phyloP scores from a whole-genome alignment of 208 protist genomes.

The Zelonia costaricensis region DNA sequence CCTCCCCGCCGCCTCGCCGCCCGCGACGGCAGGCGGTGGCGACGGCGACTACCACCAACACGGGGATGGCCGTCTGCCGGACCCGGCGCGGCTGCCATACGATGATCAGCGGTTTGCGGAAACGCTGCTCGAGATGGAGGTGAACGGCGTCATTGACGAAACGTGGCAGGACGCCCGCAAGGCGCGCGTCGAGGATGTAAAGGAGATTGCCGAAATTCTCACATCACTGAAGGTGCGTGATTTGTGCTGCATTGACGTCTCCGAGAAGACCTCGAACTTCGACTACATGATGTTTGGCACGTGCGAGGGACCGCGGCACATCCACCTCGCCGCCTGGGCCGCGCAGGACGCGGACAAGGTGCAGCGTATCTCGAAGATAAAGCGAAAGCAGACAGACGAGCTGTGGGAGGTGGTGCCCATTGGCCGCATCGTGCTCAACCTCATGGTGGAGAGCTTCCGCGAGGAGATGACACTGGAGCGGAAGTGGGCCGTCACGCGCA shows the following conservation, averaged over 20 bases:
- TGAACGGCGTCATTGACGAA: slow-evolving; percentile 88
- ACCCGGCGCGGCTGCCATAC: slow-evolving; percentile 57
- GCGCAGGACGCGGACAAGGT: slow-evolving; percentile 82
- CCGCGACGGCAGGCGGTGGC: no score
- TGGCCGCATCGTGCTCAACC: slow-evolving; percentile 86
- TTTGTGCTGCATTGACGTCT: slow-evolving; percentile 85
- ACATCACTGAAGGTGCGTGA: slow-evolving; percentile 76
- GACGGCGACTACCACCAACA: no score
- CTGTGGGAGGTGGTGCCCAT: slow-evolving; percentile 88
- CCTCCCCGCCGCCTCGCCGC: no score
- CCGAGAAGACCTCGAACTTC: slow-evolving; percentile 82
- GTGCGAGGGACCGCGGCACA: slow-evolving; percentile 85
- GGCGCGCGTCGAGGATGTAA: slow-evolving; percentile 81
- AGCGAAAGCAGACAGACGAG: slow-evolving; percentile 76
- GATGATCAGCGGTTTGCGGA: slow-evolving; percentile 87
- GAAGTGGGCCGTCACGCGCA: slow-evolving; percentile 85
- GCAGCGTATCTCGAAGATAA: slow-evolving; percentile 76
- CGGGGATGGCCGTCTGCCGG: slow-evolving; percentile 10
- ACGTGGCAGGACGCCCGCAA: slow-evolving; percentile 76
- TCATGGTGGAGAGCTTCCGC: slow-evolving; percentile 82
- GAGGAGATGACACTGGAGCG: slow-evolving; percentile 82
- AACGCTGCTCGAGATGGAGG: slow-evolving; percentile 89
- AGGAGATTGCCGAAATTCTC: slow-evolving; percentile 71
- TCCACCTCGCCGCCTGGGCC: slow-evolving; percentile 89
- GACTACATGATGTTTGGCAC: slow-evolving; percentile 91